Evolutionary conservation across 345 rosid species (phyloP).

Genomic region (Odontarrhena argentea): DNA sequence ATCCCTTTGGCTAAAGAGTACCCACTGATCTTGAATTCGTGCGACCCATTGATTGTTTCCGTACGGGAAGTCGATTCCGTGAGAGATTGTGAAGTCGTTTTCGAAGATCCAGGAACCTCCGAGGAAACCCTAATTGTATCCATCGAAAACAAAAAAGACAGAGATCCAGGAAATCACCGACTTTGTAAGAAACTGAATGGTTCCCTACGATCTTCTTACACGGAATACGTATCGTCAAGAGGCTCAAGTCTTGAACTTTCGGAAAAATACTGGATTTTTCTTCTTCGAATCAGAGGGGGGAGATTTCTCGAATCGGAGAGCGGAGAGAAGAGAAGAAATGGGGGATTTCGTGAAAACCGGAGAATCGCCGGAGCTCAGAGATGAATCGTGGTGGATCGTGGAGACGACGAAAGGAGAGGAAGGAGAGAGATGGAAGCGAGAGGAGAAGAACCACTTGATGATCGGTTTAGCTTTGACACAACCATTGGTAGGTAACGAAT

Average conservation of each 20-base stretch:
- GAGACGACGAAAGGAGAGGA: slow-evolving; percentile 37
- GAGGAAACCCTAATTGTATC: slow-evolving; percentile 51
- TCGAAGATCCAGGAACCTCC: slow-evolving; percentile 53
- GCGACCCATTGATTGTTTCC: slow-evolving; percentile 70
- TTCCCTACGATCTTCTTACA: slow-evolving; percentile 14
- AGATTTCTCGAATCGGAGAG: neutral
- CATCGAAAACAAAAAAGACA: slow-evolving; percentile 45
- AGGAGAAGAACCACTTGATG: slow-evolving; percentile 25
- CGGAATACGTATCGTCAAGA: neutral
- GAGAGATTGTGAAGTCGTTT: slow-evolving; percentile 20
- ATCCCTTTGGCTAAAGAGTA: slow-evolving; percentile 67
- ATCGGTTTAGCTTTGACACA: slow-evolving; percentile 26
- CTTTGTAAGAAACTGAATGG: slow-evolving; percentile 13
- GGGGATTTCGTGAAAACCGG: neutral
- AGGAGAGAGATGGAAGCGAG: slow-evolving; percentile 19
- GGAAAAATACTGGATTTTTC: slow-evolving; percentile 10
- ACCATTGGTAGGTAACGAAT: slow-evolving; percentile 24
- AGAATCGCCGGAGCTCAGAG: slow-evolving; percentile 27
- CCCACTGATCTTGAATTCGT: slow-evolving; percentile 69
- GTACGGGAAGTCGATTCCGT: slow-evolving; percentile 62
- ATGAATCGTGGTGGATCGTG: slow-evolving; percentile 38
- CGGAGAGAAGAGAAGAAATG: slow-evolving; percentile 2
- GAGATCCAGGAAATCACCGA: slow-evolving; percentile 27
- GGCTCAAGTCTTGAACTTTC: slow-evolving; percentile 32
- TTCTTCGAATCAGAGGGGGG: slow-evolving; percentile 10